These are phyloP conservation scores for Claviceps sorghi DNA, from an alignment of 2,329 filamentous ascomycete species.

Conservation along the genomic window DNA sequence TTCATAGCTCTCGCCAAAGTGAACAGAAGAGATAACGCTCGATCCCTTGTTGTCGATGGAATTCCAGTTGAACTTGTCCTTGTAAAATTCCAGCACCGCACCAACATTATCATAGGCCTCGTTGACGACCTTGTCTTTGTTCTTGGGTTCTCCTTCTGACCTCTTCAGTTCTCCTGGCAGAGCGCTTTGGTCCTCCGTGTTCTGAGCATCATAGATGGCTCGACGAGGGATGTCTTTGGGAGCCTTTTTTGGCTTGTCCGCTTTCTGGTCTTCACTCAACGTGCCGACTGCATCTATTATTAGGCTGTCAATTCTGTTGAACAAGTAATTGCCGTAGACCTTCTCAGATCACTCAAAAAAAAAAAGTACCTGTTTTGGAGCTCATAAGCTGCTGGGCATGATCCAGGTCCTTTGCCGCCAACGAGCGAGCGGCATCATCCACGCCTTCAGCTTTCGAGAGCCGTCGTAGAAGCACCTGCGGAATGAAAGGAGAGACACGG, in stretches of 20 bases:
- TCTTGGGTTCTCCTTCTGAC: conserved; percentile 25
- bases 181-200: conserved; percentile 19
- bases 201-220: conserved; percentile 30
- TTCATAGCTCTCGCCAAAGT: conserved; percentile 34
- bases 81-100: conserved; percentile 34
- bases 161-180: conserved; percentile 30
- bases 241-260: conserved; percentile 5
- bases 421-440: conserved; percentile 22
- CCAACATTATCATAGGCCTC: conserved; percentile 36
- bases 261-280: background rate
- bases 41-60: conserved; percentile 37
- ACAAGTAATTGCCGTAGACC: background rate
- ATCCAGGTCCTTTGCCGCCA: conserved; percentile 24
- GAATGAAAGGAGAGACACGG: conserved; percentile 20
- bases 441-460: conserved; percentile 23
- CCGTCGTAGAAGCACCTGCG: conserved; percentile 23
- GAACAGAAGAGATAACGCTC: conserved; percentile 36
- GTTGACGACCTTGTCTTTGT: conserved; percentile 29
- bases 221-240: conserved; percentile 20
- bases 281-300: background rate
- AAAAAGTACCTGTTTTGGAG: conserved; percentile 9
- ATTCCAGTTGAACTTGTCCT: conserved; percentile 32
- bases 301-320: background rate
- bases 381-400: conserved; percentile 21
- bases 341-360: background rate